Evolutionary conservation across 306 rosid genomes (phyloP).

Genomic region (Quercus suber): DNA sequence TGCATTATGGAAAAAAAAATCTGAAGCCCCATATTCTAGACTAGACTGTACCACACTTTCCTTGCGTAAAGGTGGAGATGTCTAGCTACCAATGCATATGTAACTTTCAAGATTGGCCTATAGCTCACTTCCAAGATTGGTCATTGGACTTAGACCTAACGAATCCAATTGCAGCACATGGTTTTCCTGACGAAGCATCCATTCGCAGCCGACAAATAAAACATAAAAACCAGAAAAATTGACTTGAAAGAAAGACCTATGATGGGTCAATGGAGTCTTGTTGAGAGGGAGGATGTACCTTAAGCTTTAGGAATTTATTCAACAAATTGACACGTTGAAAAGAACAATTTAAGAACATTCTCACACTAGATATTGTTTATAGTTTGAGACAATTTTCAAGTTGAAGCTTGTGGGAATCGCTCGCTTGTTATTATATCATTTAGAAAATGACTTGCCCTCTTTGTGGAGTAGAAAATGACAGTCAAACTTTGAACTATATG

Average conservation of each 20-base stretch:
- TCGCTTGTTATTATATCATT: background rate
- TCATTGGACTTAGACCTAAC: slow-evolving; percentile 47
- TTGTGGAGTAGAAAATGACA: slow-evolving; percentile 9
- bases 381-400: slow-evolving; percentile 9
- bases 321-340: background rate
- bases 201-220: slow-evolving; percentile 21
- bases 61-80: slow-evolving; percentile 41
- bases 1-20: slow-evolving; percentile 1
- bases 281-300: no score
- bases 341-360: slow-evolving; percentile 13
- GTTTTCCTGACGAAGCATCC: slow-evolving; percentile 6
- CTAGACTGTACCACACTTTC: slow-evolving; percentile 17
- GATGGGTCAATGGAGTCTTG: background rate
- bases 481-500: slow-evolving; percentile 4
- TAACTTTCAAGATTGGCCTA: slow-evolving; percentile 21
- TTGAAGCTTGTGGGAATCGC: background rate
- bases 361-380: slow-evolving; percentile 3
- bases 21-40: slow-evolving; percentile 18
- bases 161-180: slow-evolving; percentile 21
- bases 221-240: slow-evolving; percentile 1
- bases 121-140: slow-evolving; percentile 13
- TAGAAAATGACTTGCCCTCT: background rate
- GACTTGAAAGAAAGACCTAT: background rate
- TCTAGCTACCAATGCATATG: slow-evolving; percentile 38
- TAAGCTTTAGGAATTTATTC: background rate